Base-by-base conservation (phyloP, 2,329 filamentous ascomycete genomes). In the Mycogone perniciosa region DNA sequence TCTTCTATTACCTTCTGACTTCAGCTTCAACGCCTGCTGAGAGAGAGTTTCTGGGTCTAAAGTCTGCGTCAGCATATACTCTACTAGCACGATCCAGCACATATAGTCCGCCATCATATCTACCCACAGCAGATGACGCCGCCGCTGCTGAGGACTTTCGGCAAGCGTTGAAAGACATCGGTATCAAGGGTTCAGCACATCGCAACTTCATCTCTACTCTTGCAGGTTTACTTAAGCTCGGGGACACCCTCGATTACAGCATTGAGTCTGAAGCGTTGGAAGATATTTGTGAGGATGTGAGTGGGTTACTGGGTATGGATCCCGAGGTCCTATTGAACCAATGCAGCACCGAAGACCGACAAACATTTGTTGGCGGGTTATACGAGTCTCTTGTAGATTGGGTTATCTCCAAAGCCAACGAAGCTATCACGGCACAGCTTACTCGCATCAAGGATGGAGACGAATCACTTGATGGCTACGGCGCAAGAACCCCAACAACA, bases 351-450 rank as follows among this genome's bases (percentile, higher is more conserved):
- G 82, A 91, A 54, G 93, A 97, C 53, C 84, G 93, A 7, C 82
- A 86, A 61, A 83, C 88, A 2, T 74, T 96, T 38, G 88, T 97
- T 53, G 85, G 84, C 9, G 91, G 89, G 2, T 76, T 97, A 11
- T 99, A 99, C 62, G 93, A 99, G 69, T 85, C 91, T 9, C 75
- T 97, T 29, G 90, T 99, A 0, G 93, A 97, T 64, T 97, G 90
- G 88, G 87, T 99, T 10, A 86, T 99, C 54, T 73, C 77, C 51
- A 93, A 91, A 64, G 92, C 91, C 51, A 99, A 99, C 60, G 80
- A 85, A 33, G 81, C 91, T 8, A 96, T 99, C 61, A 77, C 82
- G 1, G 76, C 76, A 4, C 89, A 96, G 59, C 81, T 97, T 66
- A 74, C 78, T 20, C 78, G 77, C 27, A 81, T 83, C 50, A 77